Base-by-base conservation (phyloP, 1,284 basidiomycete species). In the Trichosporon coremiiforme region DNA sequence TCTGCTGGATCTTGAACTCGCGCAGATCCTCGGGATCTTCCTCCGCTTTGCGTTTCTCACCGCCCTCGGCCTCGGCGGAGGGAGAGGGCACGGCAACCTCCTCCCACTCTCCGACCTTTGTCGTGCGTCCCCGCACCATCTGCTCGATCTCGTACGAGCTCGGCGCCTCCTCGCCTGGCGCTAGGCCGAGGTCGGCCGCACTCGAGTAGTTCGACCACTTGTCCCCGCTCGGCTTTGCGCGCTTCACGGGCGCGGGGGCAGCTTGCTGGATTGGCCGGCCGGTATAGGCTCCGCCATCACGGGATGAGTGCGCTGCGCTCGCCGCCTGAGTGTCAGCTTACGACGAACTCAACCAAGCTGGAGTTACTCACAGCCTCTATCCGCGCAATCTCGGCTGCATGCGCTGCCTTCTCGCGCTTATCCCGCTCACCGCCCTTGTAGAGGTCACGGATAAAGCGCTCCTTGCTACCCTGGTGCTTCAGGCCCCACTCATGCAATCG, bases 391-490 rank as follows among this genome's bases (percentile, higher is more conserved):
- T 97, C 93, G 72, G 89, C 85, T 76, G 89, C 90, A 84, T 95
- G 94, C 77, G 94, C 90, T 68, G 91, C 92, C 64, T 87, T 86
- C 75, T 97, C 95, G 81, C 91, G 89, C 85, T 93, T 92, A 68
- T 89, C 88, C 84, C 90, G 90, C 84, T 95, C 93, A 4, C 94
- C 91, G n/a, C 89, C 86, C 85, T 96, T 96, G 87, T 99, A 99
- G 35, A 98, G 87, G 55, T 91, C 89, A 55, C 93, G 87, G 67
- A 99, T 92, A 82, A 91, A 96, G 9, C 95, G 88, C 79, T 98
- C 95, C 72, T 93, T 90, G 82, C 93, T 97, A 64, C 94, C 94
- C 81, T 97, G 93, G 85, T 99, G 97, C 64, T 93, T 89, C 65
- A 96, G 84, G 60, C 97, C 97, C 73, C 88, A 91, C 84, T 99